Conservation (phyloP, 805 yeast genomes). For the Nakazawaea ernobii region DNA sequence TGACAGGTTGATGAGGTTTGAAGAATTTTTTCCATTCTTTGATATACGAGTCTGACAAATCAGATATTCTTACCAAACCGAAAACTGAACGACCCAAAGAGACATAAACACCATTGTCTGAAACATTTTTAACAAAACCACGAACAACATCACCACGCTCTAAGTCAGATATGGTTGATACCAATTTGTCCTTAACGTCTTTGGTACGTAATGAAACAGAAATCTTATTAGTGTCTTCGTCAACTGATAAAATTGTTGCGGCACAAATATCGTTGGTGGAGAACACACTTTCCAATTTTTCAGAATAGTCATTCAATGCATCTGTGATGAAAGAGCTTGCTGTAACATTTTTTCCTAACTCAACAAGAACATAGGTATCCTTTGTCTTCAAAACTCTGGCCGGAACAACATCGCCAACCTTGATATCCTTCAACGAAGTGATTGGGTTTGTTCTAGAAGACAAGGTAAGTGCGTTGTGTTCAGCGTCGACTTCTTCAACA, state of each 20-base stretch:
- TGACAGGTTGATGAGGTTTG: conserved; percentile 64
- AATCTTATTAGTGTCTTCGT: conserved; percentile 43
- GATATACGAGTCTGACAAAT: conserved; percentile 73
- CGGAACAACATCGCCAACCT: conserved; percentile 51
- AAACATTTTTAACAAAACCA: conserved; percentile 75
- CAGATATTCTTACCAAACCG: conserved; percentile 77
- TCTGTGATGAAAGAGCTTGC: conserved; percentile 72
- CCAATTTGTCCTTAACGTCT: conserved; percentile 44
- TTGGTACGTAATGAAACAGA: conserved; percentile 58
- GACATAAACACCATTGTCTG: conserved; percentile 74
- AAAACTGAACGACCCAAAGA: conserved; percentile 63
- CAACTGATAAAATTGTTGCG: conserved; percentile 48
- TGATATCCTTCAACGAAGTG: conserved; percentile 40
- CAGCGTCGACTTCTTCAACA: conserved; percentile 48
- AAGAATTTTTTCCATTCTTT: conserved; percentile 85
- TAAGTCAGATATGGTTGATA: conserved; percentile 47
- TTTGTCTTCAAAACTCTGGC: conserved; percentile 56
- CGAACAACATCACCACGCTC: conserved; percentile 66
- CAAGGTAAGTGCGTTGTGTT: conserved; percentile 43
- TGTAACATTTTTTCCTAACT: conserved; percentile 55
- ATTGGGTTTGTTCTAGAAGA: conserved; percentile 41
- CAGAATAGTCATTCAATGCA: conserved; percentile 63
- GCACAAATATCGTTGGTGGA: conserved; percentile 47
- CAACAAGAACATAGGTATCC: conserved; percentile 59
- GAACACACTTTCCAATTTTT: conserved; percentile 43